These are phyloP conservation scores for Zanthoxylum bungeanum DNA, from an alignment of 345 rosid genomes.

Conservation along the genomic window DNA sequence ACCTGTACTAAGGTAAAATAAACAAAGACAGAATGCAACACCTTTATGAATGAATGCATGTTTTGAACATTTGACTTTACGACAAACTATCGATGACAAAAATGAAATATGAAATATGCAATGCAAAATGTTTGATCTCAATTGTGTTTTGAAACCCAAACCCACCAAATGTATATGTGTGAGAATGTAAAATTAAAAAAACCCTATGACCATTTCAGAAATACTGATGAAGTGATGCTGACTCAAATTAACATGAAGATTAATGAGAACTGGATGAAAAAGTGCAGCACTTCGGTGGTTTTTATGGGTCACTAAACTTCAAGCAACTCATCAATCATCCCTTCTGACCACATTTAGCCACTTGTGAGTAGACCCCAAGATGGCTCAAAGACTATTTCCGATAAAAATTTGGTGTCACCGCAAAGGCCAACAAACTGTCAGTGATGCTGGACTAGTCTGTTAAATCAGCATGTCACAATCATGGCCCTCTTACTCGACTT, in stretches of 20 bases:
- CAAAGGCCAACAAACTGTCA: background rate
- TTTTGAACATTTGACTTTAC: slow-evolving; percentile 24
- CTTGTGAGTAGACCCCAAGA: slow-evolving; percentile 2
- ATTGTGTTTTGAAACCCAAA: slow-evolving; percentile 24
- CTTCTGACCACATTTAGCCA: slow-evolving; percentile 12
- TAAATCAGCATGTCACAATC: background rate
- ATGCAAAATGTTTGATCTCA: slow-evolving; percentile 26
- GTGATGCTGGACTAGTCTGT: slow-evolving; percentile 8
- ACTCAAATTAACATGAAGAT: slow-evolving; percentile 7
- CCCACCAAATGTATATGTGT: slow-evolving; percentile 12
- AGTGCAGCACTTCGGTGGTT: slow-evolving; percentile 18
- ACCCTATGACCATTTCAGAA: slow-evolving; percentile 26
- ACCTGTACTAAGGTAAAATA: background rate
- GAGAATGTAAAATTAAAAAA: slow-evolving; percentile 5
- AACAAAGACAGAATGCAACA: background rate
- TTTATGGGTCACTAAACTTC: slow-evolving; percentile 18
- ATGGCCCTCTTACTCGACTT: slow-evolving; percentile 7
- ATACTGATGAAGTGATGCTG: slow-evolving; percentile 22
- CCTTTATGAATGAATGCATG: slow-evolving; percentile 38
- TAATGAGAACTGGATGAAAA: slow-evolving; percentile 14
- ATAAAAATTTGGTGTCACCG: background rate
- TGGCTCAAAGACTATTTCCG: background rate
- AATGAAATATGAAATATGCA: slow-evolving; percentile 28
- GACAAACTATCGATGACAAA: slow-evolving; percentile 10
- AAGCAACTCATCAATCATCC: slow-evolving; percentile 17